These are phyloP conservation scores for Sutorius australiensis DNA, from an alignment of 768 basidiomycete species.

Conservation along the genomic window DNA sequence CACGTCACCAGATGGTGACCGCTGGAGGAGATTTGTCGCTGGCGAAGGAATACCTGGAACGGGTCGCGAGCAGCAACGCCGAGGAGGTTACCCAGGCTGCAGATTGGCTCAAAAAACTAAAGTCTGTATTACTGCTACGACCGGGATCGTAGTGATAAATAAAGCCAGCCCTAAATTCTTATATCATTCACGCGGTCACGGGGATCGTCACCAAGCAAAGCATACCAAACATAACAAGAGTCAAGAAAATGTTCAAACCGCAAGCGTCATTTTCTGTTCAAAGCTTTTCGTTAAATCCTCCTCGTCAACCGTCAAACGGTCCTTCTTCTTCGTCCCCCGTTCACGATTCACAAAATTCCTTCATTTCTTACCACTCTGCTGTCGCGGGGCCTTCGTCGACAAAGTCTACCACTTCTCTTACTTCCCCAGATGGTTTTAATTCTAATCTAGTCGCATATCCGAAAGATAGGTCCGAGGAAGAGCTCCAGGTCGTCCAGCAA, in stretches of 20 bases:
- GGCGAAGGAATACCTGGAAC: constrained; percentile 70
- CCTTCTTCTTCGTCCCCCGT: constrained; percentile 2
- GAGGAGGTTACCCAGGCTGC: constrained; percentile 75
- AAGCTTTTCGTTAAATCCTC: constrained; percentile 21
- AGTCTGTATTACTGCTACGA: constrained; percentile 30
- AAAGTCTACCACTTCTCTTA: constrained; percentile 1
- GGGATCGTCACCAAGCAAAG: constrained; percentile 33
- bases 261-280: constrained; percentile 29
- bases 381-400: constrained; percentile 29
- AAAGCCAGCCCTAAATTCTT: constrained; percentile 33
- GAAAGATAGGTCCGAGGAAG: constrained; percentile 47
- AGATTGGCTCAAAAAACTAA: constrained; percentile 63
- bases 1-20: constrained; percentile 67
- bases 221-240: constrained; percentile 37
- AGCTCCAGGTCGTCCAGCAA: constrained; percentile 43
- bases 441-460: constrained; percentile 15
- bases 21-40: constrained; percentile 63
- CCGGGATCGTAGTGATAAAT: constrained; percentile 1
- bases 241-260: constrained; percentile 32
- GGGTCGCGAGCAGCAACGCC: constrained; percentile 72
- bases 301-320: constrained; percentile 3
- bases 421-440: constrained; percentile 26
- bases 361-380: constrained; percentile 3
- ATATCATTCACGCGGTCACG: constrained; percentile 36
- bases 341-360: constrained; percentile 4